These are phyloP conservation scores for Colletotrichum zoysiae DNA, from an alignment of 2,329 filamentous ascomycete genomes.

Conservation along the genomic window DNA sequence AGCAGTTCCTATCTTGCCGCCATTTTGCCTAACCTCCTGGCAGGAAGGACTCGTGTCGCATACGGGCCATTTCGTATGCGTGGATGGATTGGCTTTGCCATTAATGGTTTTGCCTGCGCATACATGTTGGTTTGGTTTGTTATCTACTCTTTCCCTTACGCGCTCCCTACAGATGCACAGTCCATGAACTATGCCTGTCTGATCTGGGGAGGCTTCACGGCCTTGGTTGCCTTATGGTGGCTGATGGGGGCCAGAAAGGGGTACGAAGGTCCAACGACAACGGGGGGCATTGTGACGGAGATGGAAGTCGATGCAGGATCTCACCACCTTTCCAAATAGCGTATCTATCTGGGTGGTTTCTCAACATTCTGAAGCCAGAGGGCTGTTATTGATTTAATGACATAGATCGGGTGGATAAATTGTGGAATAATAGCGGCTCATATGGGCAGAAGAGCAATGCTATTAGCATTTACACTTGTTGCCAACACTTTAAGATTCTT, in stretches of 20 bases:
- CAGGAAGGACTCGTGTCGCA: constrained; percentile 50
- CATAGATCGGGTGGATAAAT: background rate
- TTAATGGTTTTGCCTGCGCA: constrained; percentile 64
- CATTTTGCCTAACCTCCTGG: constrained; percentile 69
- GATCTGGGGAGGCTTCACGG: constrained; percentile 58
- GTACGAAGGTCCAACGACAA: constrained; percentile 43
- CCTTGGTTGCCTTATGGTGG: constrained; percentile 58
- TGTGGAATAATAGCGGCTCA: background rate
- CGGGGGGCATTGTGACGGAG: constrained; percentile 30
- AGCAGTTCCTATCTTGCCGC: constrained; percentile 71
- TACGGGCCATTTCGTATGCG: constrained; percentile 72
- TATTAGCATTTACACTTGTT: background rate
- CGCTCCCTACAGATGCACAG: constrained; percentile 57
- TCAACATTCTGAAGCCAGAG: background rate
- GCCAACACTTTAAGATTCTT: background rate
- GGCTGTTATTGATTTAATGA: background rate
- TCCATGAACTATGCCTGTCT: constrained; percentile 67
- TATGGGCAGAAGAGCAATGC: background rate
- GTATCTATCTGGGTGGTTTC: too few relatives aligned
- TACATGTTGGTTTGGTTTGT: constrained; percentile 73
- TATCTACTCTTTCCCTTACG: constrained; percentile 72
- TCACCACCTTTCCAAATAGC: background rate
- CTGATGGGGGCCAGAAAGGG: constrained; percentile 47
- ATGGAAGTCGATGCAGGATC: background rate
- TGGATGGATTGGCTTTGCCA: constrained; percentile 58